Percentiles rank a stretch among this genome's conserved stretches.
These are phyloP conservation scores for Parascedosporium putredinis DNA, from an alignment of 2,329 filamentous ascomycete genomes.

Conservation along the genomic window DNA sequence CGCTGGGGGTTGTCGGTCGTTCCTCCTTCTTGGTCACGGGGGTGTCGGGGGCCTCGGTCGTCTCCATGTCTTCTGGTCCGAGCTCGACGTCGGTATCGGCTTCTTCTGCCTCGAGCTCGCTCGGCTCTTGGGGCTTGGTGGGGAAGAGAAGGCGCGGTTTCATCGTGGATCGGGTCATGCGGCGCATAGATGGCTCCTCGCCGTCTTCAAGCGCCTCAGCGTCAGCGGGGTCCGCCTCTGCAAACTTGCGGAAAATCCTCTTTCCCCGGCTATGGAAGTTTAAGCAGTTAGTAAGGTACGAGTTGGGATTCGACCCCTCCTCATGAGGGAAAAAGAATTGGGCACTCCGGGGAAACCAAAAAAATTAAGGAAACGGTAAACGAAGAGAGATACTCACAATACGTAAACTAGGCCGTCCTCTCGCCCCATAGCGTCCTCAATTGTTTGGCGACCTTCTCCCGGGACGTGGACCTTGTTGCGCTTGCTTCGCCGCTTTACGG, in stretches of 20 bases:
- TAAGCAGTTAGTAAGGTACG: too few relatives aligned
- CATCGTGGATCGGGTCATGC: constrained; percentile 55
- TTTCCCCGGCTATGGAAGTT: constrained; percentile 61
- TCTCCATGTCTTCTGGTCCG: constrained; percentile 23
- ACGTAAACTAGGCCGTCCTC: constrained; percentile 65
- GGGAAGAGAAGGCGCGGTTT: constrained; percentile 66
- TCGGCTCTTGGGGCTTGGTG: constrained; percentile 33
- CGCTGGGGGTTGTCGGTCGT: constrained; percentile 36
- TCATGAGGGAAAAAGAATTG: background rate
- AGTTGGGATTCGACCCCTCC: constrained; percentile 15
- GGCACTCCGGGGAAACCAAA: background rate
- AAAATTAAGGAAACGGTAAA: background rate
- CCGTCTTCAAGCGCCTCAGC: constrained; percentile 21
- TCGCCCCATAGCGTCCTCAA: constrained; percentile 53
- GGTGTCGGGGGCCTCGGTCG: constrained; percentile 21
- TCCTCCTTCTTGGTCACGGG: constrained; percentile 8
- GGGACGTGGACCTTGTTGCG: constrained; percentile 43
- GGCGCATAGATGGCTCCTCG: constrained; percentile 22
- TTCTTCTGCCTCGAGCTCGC: constrained; percentile 46
- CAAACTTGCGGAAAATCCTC: constrained; percentile 64
- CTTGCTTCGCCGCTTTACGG: constrained; percentile 41
- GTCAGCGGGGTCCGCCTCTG: constrained; percentile 27
- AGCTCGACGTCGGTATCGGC: constrained; percentile 49
- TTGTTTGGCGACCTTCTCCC: constrained; percentile 45
- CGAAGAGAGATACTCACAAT: constrained; percentile 52